Evolutionary conservation across 2,329 filamentous ascomycete genomes (phyloP).

Genomic region (Scytalidium sp.): DNA sequence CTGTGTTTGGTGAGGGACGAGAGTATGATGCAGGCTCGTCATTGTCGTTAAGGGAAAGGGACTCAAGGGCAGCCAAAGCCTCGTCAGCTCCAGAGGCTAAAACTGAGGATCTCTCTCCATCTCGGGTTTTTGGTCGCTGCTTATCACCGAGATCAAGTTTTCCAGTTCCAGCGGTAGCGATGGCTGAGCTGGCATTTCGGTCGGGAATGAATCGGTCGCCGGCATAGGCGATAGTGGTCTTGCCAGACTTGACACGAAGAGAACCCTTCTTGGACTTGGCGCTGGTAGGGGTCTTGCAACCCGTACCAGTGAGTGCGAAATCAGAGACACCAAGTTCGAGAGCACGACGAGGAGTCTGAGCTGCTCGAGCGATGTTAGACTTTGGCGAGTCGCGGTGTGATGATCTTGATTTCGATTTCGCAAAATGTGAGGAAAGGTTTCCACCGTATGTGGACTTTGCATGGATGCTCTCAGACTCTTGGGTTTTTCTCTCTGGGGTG

Average conservation of each 20-base stretch:
- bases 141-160: slow-evolving; percentile 75
- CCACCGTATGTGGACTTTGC: slow-evolving; percentile 75
- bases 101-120: slow-evolving; percentile 68
- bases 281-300: slow-evolving; percentile 60
- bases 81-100: slow-evolving; percentile 73
- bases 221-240: slow-evolving; percentile 77
- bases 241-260: slow-evolving; percentile 54
- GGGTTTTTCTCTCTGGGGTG: slow-evolving; percentile 63
- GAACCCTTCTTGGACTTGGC: slow-evolving; percentile 52
- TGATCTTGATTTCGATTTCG: slow-evolving; percentile 63
- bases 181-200: slow-evolving; percentile 83
- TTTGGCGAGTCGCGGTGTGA: slow-evolving; percentile 86
- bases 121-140: slow-evolving; percentile 69
- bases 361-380: slow-evolving; percentile 82
- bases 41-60: slow-evolving; percentile 70
- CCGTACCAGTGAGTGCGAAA: slow-evolving; percentile 85
- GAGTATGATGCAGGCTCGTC: slow-evolving; percentile 65
- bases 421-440: slow-evolving; percentile 76
- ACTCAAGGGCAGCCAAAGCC: slow-evolving; percentile 74
- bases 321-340: slow-evolving; percentile 91
- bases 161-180: slow-evolving; percentile 74
- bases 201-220: slow-evolving; percentile 97
- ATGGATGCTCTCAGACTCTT: slow-evolving; percentile 50
- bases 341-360: slow-evolving; percentile 73
- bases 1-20: slow-evolving; percentile 80